phyloP scores from a whole-genome alignment of 768 basidiomycete genomes.

The Tricholoma furcatifolium region DNA sequence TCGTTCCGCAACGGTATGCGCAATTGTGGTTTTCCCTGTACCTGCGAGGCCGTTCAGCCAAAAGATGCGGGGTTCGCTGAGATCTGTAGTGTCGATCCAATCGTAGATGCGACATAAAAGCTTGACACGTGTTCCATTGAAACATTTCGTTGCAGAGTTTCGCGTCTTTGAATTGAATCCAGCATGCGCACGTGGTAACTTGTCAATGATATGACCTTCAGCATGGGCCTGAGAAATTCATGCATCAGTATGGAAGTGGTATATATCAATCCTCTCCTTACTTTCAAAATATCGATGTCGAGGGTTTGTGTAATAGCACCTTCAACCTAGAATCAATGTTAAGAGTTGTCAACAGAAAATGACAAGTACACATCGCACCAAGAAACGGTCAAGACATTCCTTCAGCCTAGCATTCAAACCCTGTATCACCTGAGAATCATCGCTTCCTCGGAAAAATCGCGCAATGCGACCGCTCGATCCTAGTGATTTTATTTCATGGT shows the following conservation, averaged over 20 bases:
- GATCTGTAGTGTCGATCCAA: constrained; percentile 6
- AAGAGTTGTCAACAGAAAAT: neutral
- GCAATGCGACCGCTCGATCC: constrained; percentile 4
- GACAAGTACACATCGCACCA: neutral
- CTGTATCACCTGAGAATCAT: constrained; percentile 8
- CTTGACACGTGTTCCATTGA: constrained; percentile 10
- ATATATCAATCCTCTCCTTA: no score
- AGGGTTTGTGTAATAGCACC: constrained; percentile 6
- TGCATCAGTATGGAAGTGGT: neutral
- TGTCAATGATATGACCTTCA: constrained; percentile 6
- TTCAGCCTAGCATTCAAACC: constrained; percentile 2
- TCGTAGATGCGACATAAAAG: constrained; percentile 9
- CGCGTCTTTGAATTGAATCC: constrained; percentile 9
- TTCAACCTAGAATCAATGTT: neutral
- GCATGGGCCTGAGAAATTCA: constrained; percentile 1
- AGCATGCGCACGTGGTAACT: constrained; percentile 9
- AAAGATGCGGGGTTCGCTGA: constrained; percentile 5
- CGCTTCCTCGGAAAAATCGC: constrained; percentile 4
- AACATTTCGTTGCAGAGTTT: constrained; percentile 10
- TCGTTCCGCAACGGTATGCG: constrained; percentile 12
- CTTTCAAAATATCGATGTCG: constrained; percentile 5
- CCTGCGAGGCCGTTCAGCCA: constrained; percentile 16
- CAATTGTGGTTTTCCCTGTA: constrained; percentile 13
- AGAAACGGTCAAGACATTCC: constrained; percentile 9
- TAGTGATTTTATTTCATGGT: neutral